Percentiles rank a stretch among this genome's conserved stretches.
These are phyloP conservation scores for Linderina pennispora DNA, from an alignment of 192 early-diverging fungal genomes.

Conservation along the genomic window DNA sequence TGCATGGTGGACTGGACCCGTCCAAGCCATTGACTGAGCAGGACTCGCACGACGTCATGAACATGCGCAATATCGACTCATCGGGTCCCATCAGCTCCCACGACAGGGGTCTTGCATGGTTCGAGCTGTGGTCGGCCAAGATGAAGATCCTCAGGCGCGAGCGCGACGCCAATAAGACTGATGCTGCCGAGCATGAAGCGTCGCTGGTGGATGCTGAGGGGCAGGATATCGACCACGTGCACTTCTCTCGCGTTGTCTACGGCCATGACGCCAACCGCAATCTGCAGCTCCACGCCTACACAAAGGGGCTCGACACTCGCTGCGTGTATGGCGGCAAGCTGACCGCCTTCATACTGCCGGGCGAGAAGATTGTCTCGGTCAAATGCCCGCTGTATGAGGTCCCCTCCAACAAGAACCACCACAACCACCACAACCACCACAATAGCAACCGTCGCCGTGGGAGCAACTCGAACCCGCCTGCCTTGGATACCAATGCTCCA, in stretches of 20 bases:
- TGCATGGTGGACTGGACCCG: conserved; percentile 63
- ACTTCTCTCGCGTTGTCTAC: conserved; percentile 49
- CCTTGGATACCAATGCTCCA: background rate
- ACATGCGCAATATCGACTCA: conserved; percentile 43
- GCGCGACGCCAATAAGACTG: conserved; percentile 27
- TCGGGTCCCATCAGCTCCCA: conserved; percentile 8
- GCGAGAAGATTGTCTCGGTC: conserved; percentile 19
- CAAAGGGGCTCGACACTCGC: conserved; percentile 62
- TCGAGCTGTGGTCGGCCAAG: conserved; percentile 37
- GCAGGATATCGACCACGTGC: conserved; percentile 17
- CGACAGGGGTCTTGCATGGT: conserved; percentile 19
- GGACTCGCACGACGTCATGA: conserved; percentile 54
- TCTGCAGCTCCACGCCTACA: conserved; percentile 48
- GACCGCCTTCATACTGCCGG: conserved; percentile 52
- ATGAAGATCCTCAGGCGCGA: conserved; percentile 30
- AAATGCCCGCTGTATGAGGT: conserved; percentile 13
- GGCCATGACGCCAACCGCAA: conserved; percentile 63
- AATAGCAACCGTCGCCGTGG: background rate
- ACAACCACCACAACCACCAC: background rate
- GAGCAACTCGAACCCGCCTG: too few relatives aligned
- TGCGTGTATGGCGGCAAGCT: conserved; percentile 63
- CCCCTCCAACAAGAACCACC: background rate
- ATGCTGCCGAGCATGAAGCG: conserved; percentile 32
- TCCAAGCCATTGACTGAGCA: conserved; percentile 44
- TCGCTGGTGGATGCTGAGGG: conserved; percentile 9